Conservation (phyloP, 2,329 filamentous ascomycete genomes). For the Bipolaris bicolor region DNA sequence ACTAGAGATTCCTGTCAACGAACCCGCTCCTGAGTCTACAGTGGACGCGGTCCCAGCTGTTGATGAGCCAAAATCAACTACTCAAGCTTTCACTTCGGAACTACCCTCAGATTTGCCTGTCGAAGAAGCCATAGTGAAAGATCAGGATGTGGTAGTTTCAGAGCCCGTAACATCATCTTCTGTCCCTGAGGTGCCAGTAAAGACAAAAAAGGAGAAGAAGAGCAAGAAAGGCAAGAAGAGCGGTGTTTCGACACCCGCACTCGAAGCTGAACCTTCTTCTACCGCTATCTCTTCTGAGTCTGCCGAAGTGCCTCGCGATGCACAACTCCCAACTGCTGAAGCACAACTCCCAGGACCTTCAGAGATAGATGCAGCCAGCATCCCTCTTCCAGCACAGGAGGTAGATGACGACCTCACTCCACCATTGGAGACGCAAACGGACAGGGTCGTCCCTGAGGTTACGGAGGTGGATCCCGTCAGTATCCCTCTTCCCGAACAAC, state of each 20-base stretch:
- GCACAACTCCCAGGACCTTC: neutral
- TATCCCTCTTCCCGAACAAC: conserved; percentile 1
- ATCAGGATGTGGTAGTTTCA: conserved; percentile 1
- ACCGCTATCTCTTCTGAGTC: neutral
- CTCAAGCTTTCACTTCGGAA: neutral
- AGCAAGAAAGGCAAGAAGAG: conserved; percentile 25
- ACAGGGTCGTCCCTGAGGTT: neutral
- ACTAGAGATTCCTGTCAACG: neutral
- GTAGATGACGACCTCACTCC: conserved; percentile 2
- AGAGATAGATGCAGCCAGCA: neutral
- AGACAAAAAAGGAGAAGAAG: conserved; percentile 35
- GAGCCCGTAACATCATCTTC: neutral
- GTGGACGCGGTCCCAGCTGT: neutral
- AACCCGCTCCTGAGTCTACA: neutral
- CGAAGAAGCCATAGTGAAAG: neutral
- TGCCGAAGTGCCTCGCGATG: neutral
- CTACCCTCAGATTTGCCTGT: neutral
- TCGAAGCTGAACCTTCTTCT: conserved; percentile 6
- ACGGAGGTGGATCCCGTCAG: neutral
- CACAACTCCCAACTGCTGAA: neutral
- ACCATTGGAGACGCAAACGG: neutral
- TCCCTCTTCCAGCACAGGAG: conserved; percentile 3
- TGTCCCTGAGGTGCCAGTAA: conserved; percentile 15
- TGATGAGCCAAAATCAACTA: neutral
- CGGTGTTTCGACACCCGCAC: conserved; percentile 15